These are phyloP conservation scores for Domatiomyces globalis DNA, from an alignment of 2,329 filamentous ascomycete genomes.

Conservation along the genomic window DNA sequence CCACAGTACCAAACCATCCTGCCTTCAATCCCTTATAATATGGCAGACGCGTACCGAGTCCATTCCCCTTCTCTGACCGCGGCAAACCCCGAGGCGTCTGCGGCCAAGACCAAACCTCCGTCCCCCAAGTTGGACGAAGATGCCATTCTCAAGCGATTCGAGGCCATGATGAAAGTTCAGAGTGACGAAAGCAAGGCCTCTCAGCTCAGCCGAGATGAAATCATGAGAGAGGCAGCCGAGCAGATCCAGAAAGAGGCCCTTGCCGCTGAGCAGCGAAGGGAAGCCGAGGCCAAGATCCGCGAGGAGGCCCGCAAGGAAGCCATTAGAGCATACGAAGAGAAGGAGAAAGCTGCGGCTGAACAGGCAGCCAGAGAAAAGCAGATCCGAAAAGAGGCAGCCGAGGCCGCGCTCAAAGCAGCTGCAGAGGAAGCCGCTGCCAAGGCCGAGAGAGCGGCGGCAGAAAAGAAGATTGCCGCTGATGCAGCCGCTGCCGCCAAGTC, in stretches of 20 bases:
- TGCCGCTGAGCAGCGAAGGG: slow-evolving; percentile 21
- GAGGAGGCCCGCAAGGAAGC: slow-evolving; percentile 14
- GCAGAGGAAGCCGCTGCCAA: slow-evolving; percentile 34
- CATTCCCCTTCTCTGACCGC: neutral
- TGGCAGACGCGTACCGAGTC: neutral
- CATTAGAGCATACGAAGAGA: slow-evolving; percentile 12
- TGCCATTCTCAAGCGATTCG: slow-evolving; percentile 44
- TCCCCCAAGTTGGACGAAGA: slow-evolving; percentile 34
- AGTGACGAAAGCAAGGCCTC: slow-evolving; percentile 26
- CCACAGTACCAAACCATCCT: neutral
- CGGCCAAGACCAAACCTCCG: slow-evolving; percentile 7
- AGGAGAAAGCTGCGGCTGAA: slow-evolving; percentile 12
- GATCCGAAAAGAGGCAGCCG: slow-evolving; percentile 24
- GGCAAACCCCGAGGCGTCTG: neutral
- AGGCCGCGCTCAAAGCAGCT: slow-evolving; percentile 33
- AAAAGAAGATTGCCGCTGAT: slow-evolving; percentile 25
- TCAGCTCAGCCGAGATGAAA: slow-evolving; percentile 10
- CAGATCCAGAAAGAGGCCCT: slow-evolving; percentile 39
- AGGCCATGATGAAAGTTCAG: slow-evolving; percentile 37
- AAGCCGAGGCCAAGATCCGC: slow-evolving; percentile 18
- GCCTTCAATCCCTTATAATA: neutral
- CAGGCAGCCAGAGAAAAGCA: slow-evolving; percentile 16
- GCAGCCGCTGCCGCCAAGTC: slow-evolving; percentile 26
- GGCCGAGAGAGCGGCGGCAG: slow-evolving; percentile 27
- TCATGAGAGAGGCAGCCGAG: slow-evolving; percentile 7